Evolutionary conservation across 2,329 filamentous ascomycete genomes (phyloP).

Genomic region (Allantophomopsis lycopodina): DNA sequence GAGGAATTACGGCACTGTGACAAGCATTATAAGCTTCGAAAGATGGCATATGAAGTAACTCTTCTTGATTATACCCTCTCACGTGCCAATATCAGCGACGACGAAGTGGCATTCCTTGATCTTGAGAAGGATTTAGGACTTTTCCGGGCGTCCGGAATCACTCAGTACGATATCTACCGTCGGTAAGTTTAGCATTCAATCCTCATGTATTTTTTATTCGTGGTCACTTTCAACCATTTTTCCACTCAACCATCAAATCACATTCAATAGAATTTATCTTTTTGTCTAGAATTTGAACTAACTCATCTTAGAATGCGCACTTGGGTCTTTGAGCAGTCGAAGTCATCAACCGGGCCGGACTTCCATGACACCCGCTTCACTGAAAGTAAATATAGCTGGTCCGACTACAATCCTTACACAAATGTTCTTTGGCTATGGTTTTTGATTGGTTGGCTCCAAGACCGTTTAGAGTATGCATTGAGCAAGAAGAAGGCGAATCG

Average conservation of each 20-base stretch:
- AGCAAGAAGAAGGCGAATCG: slow-evolving; percentile 22
- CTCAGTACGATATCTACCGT: slow-evolving; percentile 47
- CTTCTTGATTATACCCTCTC: slow-evolving; percentile 54
- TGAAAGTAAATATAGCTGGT: slow-evolving; percentile 30
- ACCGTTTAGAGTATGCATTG: not conserved
- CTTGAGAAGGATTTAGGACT: slow-evolving; percentile 44
- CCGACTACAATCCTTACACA: slow-evolving; percentile 41
- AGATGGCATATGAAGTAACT: slow-evolving; percentile 36
- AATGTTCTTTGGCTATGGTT: slow-evolving; percentile 50
- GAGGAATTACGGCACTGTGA: too few species aligned
- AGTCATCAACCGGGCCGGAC: not conserved
- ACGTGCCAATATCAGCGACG: slow-evolving; percentile 32
- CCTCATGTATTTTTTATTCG: too few species aligned
- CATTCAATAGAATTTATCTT: too few species aligned
- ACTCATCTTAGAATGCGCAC: slow-evolving; percentile 24
- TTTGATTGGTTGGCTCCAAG: slow-evolving; percentile 20
- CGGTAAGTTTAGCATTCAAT: slow-evolving; percentile 33
- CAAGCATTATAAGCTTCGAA: not conserved
- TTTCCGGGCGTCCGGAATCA: slow-evolving; percentile 31
- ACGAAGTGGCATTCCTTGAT: slow-evolving; percentile 35
- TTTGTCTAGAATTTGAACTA: slow-evolving; percentile 14
- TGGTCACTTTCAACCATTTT: too few species aligned
- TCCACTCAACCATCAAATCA: too few species aligned
- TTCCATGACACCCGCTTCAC: slow-evolving; percentile 5
- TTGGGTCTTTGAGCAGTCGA: slow-evolving; percentile 3